These are phyloP conservation scores for Claviceps sp. DNA, from an alignment of 2,329 filamentous ascomycete species.

Conservation along the genomic window DNA sequence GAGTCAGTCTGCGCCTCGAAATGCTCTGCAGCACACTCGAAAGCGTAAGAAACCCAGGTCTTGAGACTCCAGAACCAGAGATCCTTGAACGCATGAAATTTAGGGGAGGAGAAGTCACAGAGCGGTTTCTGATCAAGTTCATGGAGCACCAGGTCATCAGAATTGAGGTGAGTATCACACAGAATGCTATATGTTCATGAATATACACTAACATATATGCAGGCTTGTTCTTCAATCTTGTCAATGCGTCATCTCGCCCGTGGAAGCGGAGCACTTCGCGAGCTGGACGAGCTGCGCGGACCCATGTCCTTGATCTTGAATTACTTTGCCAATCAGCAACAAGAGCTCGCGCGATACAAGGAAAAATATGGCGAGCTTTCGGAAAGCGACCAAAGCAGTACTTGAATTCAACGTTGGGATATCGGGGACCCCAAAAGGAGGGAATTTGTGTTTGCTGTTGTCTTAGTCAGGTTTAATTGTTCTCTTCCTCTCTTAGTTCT, in stretches of 20 bases:
- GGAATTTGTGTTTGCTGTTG: slow-evolving; percentile 12
- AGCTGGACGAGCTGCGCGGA: slow-evolving; percentile 59
- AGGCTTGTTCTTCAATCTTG: slow-evolving; percentile 74
- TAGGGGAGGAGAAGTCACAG: slow-evolving; percentile 72
- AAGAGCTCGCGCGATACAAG: slow-evolving; percentile 50
- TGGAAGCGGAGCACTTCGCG: slow-evolving; percentile 47
- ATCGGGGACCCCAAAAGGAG: slow-evolving; percentile 6
- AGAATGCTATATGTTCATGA: background rate
- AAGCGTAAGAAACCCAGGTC: slow-evolving; percentile 43
- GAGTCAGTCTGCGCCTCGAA: slow-evolving; percentile 75
- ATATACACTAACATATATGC: background rate
- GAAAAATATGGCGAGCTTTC: slow-evolving; percentile 33
- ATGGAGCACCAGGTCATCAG: slow-evolving; percentile 90
- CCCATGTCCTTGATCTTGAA: slow-evolving; percentile 63
- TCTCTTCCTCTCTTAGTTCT: background rate
- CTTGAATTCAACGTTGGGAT: slow-evolving; percentile 6
- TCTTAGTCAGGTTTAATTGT: background rate
- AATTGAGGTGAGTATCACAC: slow-evolving; percentile 58
- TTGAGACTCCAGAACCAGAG: slow-evolving; percentile 72
- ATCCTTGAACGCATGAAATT: slow-evolving; percentile 56
- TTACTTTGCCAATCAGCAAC: slow-evolving; percentile 46
- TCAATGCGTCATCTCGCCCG: slow-evolving; percentile 65
- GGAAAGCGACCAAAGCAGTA: slow-evolving; percentile 10
- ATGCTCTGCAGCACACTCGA: slow-evolving; percentile 89
- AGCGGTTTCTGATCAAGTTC: slow-evolving; percentile 76